Evolutionary conservation across 2,329 filamentous ascomycete species (phyloP), one percentile per base, ranked within the genome.

Genomic region (Botrytis tulipae): DNA sequence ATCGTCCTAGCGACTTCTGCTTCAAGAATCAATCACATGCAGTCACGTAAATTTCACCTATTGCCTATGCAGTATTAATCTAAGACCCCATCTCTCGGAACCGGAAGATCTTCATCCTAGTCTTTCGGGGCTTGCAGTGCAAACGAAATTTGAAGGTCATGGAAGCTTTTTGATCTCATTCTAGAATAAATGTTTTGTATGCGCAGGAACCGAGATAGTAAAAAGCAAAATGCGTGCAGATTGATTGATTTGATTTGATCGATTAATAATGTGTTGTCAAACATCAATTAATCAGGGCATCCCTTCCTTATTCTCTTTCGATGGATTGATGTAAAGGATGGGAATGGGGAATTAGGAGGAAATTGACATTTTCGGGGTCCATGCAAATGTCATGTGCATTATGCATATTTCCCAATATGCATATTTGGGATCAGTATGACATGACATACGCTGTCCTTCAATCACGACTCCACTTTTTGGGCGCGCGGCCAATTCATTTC

Each of bases 121-220:
- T 42, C 25, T 29, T 29, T 54, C 16, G 48, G 65, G 35, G 35
- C 35, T 57, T 48, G 46, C 37, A n/a, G 48, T 42, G 16, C 51
- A 54, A 51, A 42, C n/a, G 37, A 57, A 57, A 57, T 69, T 69
- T 69, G 37, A 14, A 32, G 14, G 51, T 22, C 48, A 32, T 69
- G 48, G 66, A 69, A 69, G 66, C 66, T 69, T 57, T 59, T 37
- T n/a, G 9, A n/a, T 29, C 48, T 57, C n/a, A 22, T 69, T 69
- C 66, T 69, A 69, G 66, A 69, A 69, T 54, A 54, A 29, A n/a
- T 67, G 46, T 54, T 67, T 40, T 76, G 74, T 37, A 65, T 65
- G 72, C 57, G 71, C 71, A 74, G 73, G 62, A 66, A 48, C 66
- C 22, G 35, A 63, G 37, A 29, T 2, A 65, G 42, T 65, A 65